These are phyloP conservation scores for Tulasnella sp. DNA, from an alignment of 768 basidiomycete species.

Conservation along the genomic window DNA sequence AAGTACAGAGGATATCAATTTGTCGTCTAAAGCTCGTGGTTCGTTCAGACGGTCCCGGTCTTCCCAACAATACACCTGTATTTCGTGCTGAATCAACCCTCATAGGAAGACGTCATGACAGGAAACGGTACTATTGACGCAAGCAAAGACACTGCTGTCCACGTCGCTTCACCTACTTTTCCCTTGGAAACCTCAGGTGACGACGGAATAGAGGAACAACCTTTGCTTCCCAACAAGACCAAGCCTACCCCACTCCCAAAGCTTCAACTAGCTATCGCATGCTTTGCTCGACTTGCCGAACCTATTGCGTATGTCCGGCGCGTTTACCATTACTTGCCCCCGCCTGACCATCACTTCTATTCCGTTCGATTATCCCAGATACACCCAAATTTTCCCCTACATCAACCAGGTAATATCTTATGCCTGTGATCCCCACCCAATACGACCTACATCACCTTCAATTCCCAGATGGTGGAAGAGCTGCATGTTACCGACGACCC, in stretches of 20 bases:
- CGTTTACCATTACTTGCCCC: too few species aligned
- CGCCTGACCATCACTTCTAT: too few species aligned
- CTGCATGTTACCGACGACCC: slow-evolving; percentile 9
- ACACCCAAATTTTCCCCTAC: slow-evolving; percentile 18
- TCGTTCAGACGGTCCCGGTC: too few species aligned
- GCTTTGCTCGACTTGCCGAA: slow-evolving; percentile 17
- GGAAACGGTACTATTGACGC: too few species aligned
- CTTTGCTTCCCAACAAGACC: background rate
- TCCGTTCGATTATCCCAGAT: background rate
- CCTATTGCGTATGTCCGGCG: slow-evolving; percentile 16
- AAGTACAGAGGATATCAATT: too few species aligned
- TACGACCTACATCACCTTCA: background rate
- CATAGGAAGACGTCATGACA: too few species aligned
- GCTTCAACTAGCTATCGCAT: slow-evolving; percentile 15
- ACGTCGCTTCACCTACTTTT: too few species aligned
- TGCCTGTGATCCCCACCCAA: background rate
- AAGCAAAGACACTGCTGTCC: too few species aligned
- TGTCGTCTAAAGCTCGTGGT: too few species aligned
- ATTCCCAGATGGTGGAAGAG: slow-evolving; percentile 14
- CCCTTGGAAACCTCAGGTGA: too few species aligned
- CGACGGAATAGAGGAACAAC: background rate
- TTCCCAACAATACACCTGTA: too few species aligned
- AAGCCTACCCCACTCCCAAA: slow-evolving; percentile 11
- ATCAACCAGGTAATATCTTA: slow-evolving; percentile 14
- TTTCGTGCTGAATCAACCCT: too few species aligned